phyloP scores from a whole-genome alignment of 352 stramenopile genomes.

The Pythium sp. region DNA sequence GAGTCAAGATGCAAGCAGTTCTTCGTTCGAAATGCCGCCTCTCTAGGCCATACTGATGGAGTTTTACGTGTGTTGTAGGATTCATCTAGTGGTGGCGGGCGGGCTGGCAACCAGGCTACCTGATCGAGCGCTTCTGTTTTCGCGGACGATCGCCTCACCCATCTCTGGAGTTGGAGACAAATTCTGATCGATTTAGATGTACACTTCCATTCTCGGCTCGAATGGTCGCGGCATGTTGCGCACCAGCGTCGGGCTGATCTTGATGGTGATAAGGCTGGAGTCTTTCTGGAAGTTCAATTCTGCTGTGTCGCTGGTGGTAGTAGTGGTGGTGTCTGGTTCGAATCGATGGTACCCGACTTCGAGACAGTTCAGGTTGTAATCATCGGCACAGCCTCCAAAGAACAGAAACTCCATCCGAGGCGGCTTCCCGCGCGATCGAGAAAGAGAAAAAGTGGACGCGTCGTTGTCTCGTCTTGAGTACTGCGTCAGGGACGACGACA shows the following conservation, averaged over 20 bases:
- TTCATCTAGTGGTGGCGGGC: neutral
- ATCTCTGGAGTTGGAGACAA: neutral
- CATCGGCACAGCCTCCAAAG: constrained; percentile 40
- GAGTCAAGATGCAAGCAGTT: neutral
- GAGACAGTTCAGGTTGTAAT: constrained; percentile 30
- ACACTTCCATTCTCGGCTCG: constrained; percentile 26
- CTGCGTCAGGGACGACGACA: neutral
- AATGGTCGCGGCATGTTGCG: constrained; percentile 42
- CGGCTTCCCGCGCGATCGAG: constrained; percentile 6
- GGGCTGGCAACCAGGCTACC: neutral
- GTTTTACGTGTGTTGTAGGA: neutral
- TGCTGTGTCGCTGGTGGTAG: neutral
- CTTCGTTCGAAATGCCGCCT: constrained; percentile 7
- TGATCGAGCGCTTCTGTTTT: constrained; percentile 9
- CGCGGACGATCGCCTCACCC: neutral
- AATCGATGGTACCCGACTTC: constrained; percentile 26
- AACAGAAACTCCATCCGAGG: constrained; percentile 57
- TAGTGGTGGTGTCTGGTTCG: constrained; percentile 11
- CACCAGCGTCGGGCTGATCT: constrained; percentile 41
- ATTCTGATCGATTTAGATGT: constrained; percentile 6
- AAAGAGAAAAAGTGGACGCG: neutral
- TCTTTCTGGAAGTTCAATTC: neutral
- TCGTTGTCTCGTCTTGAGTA: neutral
- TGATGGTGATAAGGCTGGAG: constrained; percentile 29
- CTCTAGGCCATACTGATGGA: neutral